Evolutionary conservation across 192 early-diverging fungal species (phyloP).

Genomic region (Coemansia erecta): DNA sequence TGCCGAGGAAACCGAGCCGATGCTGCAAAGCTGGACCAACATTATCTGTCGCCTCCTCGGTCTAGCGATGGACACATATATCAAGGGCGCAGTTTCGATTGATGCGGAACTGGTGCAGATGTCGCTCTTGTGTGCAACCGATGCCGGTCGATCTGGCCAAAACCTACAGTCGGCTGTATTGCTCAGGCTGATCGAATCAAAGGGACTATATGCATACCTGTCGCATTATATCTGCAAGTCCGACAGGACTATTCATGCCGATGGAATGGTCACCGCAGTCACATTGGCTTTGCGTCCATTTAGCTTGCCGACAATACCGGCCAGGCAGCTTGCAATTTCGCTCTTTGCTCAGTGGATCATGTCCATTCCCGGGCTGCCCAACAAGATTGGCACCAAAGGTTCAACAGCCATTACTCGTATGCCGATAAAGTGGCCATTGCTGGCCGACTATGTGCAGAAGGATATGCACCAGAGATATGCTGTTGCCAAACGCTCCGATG

Average conservation of each 20-base stretch:
- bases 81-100: background rate
- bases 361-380: conserved; percentile 40
- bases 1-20: background rate
- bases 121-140: conserved; percentile 5
- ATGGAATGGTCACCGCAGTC: conserved; percentile 1
- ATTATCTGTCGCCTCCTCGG: conserved; percentile 23
- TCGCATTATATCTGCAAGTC: conserved; percentile 11
- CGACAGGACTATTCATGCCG: background rate
- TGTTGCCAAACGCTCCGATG: background rate
- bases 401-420: conserved; percentile 22
- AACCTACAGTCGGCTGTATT: conserved; percentile 6
- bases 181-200: conserved; percentile 13
- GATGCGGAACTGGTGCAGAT: conserved; percentile 6
- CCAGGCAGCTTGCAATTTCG: conserved; percentile 16
- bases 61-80: conserved; percentile 9
- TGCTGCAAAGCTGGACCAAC: conserved; percentile 13
- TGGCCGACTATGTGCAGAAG: conserved; percentile 6
- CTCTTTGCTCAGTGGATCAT: conserved; percentile 32
- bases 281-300: conserved; percentile 21
- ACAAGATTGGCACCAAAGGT: conserved; percentile 33
- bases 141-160: background rate
- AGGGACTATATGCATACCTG: conserved; percentile 30
- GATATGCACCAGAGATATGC: conserved; percentile 14
- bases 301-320: background rate
- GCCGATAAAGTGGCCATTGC: conserved; percentile 16